Base-by-base conservation (phyloP, 345 rosid species). In the Arabis alpina region DNA sequence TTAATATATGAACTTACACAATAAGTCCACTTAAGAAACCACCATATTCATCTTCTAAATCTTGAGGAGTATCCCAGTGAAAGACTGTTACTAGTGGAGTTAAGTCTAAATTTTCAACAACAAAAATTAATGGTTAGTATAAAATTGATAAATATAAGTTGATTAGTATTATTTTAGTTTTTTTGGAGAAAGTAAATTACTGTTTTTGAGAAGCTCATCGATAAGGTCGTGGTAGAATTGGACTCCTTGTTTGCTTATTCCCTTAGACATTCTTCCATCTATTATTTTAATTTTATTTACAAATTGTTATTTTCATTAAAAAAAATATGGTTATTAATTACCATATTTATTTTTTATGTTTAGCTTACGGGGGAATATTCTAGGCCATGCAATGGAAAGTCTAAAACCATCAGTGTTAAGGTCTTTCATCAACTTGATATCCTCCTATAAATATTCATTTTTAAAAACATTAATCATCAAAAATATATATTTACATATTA, bases 151-250 rank as follows among this genome's bases (percentile, higher is more conserved):
- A 24, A 37, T 58, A 10, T n/a, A 12, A 6, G 1, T 32, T 3
- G 2, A 4, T 6, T 32, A 7, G 23, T 19, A 19, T 19, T 19
- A 19, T 19, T 5, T 9, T 5, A 19, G 4, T 7, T 40, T 14
- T 10, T 60, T 43, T 2, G 15, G 4, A 14, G 32, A n/a, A 2
- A 2, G 10, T 8, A 24, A 3, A 12, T 76, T 48, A 77, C 72
- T 78, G 14, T 84, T 72, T 45, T 72, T 73, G 4, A 84, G 72
- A 61, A 84, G 86, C 64, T 81, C 84, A 41, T 82, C 73, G 64
- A 84, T 84, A 50, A 84, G 86, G 37, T 82, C 75, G 56, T 75
- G 82, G 81, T 84, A 80, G 55, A 78, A 77, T 49, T 66, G 70
- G 36, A 82, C 70, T 25, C 86, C 88, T 64, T 55, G 44, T 52